A percentile compares a stretch with the other conserved stretches of the same genome.
phyloP scores from a whole-genome alignment of 2,329 filamentous ascomycete genomes.

The Kalaharituber pfeilii region DNA sequence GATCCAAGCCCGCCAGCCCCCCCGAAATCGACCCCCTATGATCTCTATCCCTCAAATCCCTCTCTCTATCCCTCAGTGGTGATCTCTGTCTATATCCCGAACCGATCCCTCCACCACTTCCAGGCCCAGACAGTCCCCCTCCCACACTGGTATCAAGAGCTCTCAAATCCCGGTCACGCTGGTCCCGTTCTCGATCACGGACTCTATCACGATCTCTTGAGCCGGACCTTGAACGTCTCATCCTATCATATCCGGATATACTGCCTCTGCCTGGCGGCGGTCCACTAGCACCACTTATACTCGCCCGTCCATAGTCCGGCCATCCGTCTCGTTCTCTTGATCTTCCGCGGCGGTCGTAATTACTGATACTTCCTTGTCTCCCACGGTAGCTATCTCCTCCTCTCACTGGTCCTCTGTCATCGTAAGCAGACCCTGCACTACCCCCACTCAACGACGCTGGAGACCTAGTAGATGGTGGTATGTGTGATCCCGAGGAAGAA shows the following conservation, averaged over 20 bases:
- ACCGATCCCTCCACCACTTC: not conserved
- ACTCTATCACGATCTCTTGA: constrained; percentile 8
- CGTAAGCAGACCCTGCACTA: not conserved
- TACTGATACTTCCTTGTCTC: constrained; percentile 12
- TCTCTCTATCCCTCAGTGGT: constrained; percentile 11
- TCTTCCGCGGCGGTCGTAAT: constrained; percentile 12
- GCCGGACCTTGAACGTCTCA: constrained; percentile 3
- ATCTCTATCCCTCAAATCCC: constrained; percentile 3
- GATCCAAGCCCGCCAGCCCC: not conserved
- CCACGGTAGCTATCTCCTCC: constrained; percentile 7
- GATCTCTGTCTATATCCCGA: constrained; percentile 8
- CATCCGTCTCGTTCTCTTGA: constrained; percentile 12
- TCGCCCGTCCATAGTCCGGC: constrained; percentile 7
- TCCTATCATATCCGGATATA: not conserved
- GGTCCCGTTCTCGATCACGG: constrained; percentile 8
- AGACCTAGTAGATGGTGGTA: not conserved
- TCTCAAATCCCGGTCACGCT: constrained; percentile 5
- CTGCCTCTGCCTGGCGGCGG: not conserved
- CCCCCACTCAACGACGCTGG: not conserved
- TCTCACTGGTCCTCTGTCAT: not conserved
- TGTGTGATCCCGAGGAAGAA: not conserved
- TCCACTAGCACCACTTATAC: constrained; percentile 9
- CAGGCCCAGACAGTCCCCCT: not conserved
- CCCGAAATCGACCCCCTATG: not conserved
- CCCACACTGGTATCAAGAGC: not conserved